phyloP scores from a whole-genome alignment of 164 flowering plant genomes.

The Taxillus chinensis region DNA sequence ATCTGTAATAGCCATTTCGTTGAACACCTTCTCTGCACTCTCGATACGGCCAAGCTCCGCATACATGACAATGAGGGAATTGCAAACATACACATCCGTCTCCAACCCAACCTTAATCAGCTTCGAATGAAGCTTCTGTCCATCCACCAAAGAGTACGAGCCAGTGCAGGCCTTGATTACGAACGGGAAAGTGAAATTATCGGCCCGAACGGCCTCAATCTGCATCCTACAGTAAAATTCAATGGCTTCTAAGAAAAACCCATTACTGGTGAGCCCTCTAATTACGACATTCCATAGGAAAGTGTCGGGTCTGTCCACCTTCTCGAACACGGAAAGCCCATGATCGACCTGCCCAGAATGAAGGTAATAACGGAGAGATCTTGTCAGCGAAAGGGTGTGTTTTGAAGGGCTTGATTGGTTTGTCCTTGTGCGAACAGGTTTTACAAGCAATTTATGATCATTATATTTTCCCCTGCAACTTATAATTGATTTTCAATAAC shows the following conservation, averaged over 20 bases:
- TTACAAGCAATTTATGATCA: no score
- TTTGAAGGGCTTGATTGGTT: background rate
- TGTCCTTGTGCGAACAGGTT: background rate
- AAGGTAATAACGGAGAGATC: constrained; percentile 13
- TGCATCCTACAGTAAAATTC: constrained; percentile 26
- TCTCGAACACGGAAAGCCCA: constrained; percentile 47
- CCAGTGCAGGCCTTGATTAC: constrained; percentile 50
- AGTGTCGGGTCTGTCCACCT: constrained; percentile 18
- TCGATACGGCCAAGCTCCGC: constrained; percentile 39
- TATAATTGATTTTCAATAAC: no score
- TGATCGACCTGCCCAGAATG: constrained; percentile 33
- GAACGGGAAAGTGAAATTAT: constrained; percentile 48
- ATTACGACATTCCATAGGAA: constrained; percentile 51
- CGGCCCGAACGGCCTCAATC: constrained; percentile 22
- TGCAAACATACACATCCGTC: constrained; percentile 38
- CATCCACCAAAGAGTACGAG: constrained; percentile 22
- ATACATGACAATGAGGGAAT: constrained; percentile 51
- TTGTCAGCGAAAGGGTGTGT: constrained; percentile 9
- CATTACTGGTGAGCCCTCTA: constrained; percentile 27
- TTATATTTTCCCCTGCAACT: no score
- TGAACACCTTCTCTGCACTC: constrained; percentile 40
- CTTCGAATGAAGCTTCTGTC: constrained; percentile 33
- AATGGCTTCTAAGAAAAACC: constrained; percentile 29
- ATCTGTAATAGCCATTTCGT: constrained; percentile 44
- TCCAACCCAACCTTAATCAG: constrained; percentile 41